A percentile compares a stretch with the other conserved stretches of the same genome.
These are phyloP conservation scores for Russula dissimulans DNA, from an alignment of 768 basidiomycete genomes.

Conservation along the genomic window DNA sequence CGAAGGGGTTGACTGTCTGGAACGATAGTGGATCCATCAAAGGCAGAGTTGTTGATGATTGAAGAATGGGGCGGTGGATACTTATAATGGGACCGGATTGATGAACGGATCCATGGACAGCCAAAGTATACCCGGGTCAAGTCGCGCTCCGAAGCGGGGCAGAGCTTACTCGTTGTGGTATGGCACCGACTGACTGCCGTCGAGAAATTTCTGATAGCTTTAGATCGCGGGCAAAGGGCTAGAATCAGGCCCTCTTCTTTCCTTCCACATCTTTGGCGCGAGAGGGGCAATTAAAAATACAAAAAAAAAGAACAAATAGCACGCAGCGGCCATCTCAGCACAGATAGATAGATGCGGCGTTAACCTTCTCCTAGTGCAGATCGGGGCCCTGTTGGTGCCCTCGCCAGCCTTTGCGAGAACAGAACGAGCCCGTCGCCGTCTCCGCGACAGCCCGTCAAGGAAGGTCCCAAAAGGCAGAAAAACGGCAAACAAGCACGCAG, in stretches of 20 bases:
- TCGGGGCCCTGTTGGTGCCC: background rate
- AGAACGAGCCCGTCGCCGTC: background rate
- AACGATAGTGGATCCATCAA: constrained; percentile 11
- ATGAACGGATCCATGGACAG: constrained; percentile 8
- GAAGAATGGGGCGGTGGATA: constrained; percentile 12
- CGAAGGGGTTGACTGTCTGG: constrained; percentile 11
- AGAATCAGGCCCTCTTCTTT: constrained; percentile 2
- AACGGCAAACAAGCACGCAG: background rate
- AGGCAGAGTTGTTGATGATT: background rate
- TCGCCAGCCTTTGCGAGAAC: background rate
- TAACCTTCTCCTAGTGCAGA: constrained; percentile 12
- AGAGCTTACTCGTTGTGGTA: constrained; percentile 10
- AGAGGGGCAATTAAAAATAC: constrained; percentile 2
- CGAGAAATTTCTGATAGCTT: constrained; percentile 9
- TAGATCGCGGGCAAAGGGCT: constrained; percentile 5
- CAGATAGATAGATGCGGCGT: constrained; percentile 16
- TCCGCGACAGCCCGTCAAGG: background rate
- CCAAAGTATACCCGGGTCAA: constrained; percentile 2
- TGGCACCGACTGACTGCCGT: constrained; percentile 8
- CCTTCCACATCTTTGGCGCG: constrained; percentile 4
- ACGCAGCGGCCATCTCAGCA: background rate
- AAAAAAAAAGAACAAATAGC: background rate
- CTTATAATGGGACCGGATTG: constrained; percentile 17
- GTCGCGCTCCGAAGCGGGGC: background rate
- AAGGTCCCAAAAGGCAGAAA: background rate